Evolutionary conservation across 1,284 basidiomycete genomes (phyloP).

Genomic region (Malassezia nana): DNA sequence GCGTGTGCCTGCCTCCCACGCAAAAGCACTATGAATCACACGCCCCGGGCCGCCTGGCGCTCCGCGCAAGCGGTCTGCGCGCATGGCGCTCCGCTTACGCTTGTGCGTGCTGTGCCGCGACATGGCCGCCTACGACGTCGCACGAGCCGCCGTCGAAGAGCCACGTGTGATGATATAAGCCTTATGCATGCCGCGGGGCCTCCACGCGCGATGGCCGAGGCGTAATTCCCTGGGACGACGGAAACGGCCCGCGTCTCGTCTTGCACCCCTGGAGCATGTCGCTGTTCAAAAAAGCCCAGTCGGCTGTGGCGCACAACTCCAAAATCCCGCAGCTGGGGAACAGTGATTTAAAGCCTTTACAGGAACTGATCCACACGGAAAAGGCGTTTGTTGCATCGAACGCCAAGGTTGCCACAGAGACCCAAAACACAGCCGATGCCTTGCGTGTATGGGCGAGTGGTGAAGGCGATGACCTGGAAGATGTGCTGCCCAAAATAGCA

Average conservation of each 20-base stretch:
- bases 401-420: conserved; percentile 59
- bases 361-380: conserved; percentile 79
- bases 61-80: conserved; percentile 30
- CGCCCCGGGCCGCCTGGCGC: conserved; percentile 17
- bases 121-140: neutral
- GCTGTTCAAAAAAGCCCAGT: conserved; percentile 40
- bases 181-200: neutral
- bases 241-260: neutral
- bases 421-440: conserved; percentile 64
- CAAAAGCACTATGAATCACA: conserved; percentile 17
- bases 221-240: neutral
- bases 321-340: conserved; percentile 64
- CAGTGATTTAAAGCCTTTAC: conserved; percentile 66
- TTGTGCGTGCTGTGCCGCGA: conserved; percentile 32
- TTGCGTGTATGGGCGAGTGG: conserved; percentile 67
- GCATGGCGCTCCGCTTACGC: conserved; percentile 35
- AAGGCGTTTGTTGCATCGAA: conserved; percentile 69
- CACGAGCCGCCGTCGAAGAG: neutral
- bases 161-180: conserved; percentile 3
- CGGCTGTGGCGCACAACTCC: conserved; percentile 65
- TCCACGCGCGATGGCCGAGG: neutral
- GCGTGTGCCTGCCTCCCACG: neutral
- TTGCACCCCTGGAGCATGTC: conserved; percentile 38
- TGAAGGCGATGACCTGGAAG: conserved; percentile 81
- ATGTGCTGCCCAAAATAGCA: conserved; percentile 64